phyloP scores from a whole-genome alignment of 768 basidiomycete species.

The Mycena floridula region DNA sequence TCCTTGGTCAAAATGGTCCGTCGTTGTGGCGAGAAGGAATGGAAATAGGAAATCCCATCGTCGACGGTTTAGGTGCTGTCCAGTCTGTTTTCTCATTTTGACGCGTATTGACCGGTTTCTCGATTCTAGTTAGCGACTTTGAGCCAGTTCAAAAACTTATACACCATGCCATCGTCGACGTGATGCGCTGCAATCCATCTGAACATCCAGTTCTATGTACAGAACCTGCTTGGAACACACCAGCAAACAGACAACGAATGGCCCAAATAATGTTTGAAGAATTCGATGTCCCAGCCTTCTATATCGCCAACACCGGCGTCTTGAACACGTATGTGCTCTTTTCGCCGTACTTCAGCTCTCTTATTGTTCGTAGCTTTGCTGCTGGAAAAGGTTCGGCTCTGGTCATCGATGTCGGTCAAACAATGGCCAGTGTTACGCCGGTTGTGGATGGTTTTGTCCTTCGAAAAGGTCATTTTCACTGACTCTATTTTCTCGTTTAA shows the following conservation, averaged over 20 bases:
- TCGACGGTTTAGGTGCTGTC: conserved; percentile 78
- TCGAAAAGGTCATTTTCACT: conserved; percentile 65
- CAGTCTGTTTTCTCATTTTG: not conserved
- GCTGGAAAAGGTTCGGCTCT: conserved; percentile 97
- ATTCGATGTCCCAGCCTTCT: conserved; percentile 91
- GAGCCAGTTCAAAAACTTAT: conserved; percentile 65
- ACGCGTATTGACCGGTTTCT: not conserved
- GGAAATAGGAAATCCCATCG: conserved; percentile 79
- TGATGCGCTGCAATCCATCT: conserved; percentile 68
- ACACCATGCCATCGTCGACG: conserved; percentile 66
- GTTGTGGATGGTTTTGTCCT: conserved; percentile 98
- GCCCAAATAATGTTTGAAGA: conserved; percentile 98
- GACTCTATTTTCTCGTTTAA: not conserved
- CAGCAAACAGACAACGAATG: conserved; percentile 89
- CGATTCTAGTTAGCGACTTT: conserved; percentile 63
- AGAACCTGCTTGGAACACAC: conserved; percentile 95
- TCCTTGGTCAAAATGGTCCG: conserved; percentile 83
- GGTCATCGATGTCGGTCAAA: conserved; percentile 90
- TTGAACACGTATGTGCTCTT: conserved; percentile 70
- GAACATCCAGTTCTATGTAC: conserved; percentile 93
- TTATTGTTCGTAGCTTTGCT: conserved; percentile 64
- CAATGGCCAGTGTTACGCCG: conserved; percentile 86
- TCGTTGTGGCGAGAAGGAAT: conserved; percentile 87
- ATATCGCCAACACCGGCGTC: conserved; percentile 92
- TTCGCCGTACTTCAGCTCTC: not conserved